Evolutionary conservation across 1,139 yeast genomes (phyloP).

Genomic region (Blastobotrys aristatus): DNA sequence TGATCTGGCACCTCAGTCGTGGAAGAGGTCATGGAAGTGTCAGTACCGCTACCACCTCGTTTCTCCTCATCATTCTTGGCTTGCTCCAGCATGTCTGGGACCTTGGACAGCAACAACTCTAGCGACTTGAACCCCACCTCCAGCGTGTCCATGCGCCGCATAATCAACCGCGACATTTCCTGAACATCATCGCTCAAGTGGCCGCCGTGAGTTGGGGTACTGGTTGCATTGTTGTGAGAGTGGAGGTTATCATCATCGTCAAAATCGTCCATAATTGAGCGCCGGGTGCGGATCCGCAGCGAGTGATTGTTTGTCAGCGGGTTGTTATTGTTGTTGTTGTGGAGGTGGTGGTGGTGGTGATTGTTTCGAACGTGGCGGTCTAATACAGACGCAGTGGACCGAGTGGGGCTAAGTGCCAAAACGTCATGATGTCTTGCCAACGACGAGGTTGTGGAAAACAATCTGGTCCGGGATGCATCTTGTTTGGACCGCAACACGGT

Average conservation of each 20-base stretch:
- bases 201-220: not conserved
- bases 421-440: conserved; percentile 16
- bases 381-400: conserved; percentile 15
- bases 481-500: not conserved
- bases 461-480: conserved; percentile 12
- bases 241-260: not conserved
- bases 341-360: too few species aligned
- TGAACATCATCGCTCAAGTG: conserved; percentile 15
- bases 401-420: conserved; percentile 20
- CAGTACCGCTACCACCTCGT: not conserved
- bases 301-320: not conserved
- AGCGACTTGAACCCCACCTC: conserved; percentile 21
- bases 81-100: conserved; percentile 1
- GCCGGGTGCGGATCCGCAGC: not conserved
- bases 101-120: conserved; percentile 14
- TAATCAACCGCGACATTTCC: conserved; percentile 19
- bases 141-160: conserved; percentile 21
- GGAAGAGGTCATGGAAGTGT: not conserved
- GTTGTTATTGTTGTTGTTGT: not conserved
- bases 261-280: not conserved
- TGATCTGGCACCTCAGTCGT: not conserved
- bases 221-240: conserved; percentile 1
- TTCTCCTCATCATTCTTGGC: not conserved
- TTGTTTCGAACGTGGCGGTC: conserved; percentile 1
- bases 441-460: conserved; percentile 21